These are phyloP conservation scores for Coemansia sp. DNA, from an alignment of 192 early-diverging fungal species.

Conservation along the genomic window DNA sequence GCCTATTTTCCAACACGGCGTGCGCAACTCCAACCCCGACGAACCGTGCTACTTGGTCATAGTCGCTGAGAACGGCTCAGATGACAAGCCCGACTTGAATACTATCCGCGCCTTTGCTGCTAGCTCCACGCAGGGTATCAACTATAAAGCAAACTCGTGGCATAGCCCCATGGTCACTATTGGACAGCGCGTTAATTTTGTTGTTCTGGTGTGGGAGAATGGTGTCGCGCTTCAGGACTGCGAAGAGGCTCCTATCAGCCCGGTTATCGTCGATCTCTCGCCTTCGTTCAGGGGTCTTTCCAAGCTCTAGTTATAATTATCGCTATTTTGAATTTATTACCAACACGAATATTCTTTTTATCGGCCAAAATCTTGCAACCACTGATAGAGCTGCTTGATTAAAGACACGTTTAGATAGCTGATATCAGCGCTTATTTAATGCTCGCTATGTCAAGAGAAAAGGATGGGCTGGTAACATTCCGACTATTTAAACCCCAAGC, in stretches of 20 bases:
- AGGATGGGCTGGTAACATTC: neutral
- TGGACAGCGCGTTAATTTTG: conserved; percentile 62
- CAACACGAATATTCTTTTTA: neutral
- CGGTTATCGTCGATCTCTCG: conserved; percentile 35
- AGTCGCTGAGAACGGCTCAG: conserved; percentile 72
- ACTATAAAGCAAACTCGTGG: conserved; percentile 81
- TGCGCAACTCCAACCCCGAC: conserved; percentile 21
- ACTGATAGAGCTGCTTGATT: neutral
- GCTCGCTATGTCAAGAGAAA: neutral
- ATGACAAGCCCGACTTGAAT: conserved; percentile 69
- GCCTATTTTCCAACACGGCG: conserved; percentile 60
- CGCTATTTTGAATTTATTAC: neutral
- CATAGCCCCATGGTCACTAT: conserved; percentile 88
- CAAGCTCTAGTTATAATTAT: conserved; percentile 26
- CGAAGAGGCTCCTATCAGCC: conserved; percentile 57
- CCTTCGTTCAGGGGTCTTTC: conserved; percentile 44
- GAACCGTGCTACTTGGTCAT: conserved; percentile 68
- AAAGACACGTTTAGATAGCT: neutral
- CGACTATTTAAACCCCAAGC: neutral
- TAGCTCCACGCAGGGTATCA: conserved; percentile 72
- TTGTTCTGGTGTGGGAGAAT: conserved; percentile 78
- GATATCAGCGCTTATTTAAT: neutral
- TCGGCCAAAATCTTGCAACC: neutral
- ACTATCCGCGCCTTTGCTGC: conserved; percentile 77
- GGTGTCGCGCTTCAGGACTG: conserved; percentile 72